Conservation (phyloP, 2,329 filamentous ascomycete genomes). For the Alternaria longipes region DNA sequence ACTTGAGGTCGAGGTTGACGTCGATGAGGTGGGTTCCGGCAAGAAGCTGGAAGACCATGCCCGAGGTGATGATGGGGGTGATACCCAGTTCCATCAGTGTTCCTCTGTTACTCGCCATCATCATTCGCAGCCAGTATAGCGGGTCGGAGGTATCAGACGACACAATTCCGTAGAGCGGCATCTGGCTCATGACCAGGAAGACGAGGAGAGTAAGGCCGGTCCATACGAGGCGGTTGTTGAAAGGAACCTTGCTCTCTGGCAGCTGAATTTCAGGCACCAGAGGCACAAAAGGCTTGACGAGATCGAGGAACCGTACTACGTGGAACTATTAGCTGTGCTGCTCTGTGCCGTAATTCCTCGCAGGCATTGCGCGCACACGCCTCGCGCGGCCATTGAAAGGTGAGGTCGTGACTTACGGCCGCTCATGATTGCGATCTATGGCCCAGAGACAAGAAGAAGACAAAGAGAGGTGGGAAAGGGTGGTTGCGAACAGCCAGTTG, state of each 20-base stretch:
- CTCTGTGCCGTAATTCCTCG: slow-evolving; percentile 10
- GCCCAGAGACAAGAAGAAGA: slow-evolving; percentile 46
- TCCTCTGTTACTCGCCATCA: slow-evolving; percentile 98
- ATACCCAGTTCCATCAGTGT: slow-evolving; percentile 95
- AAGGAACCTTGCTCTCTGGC: slow-evolving; percentile 97
- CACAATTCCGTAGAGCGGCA: slow-evolving; percentile 95
- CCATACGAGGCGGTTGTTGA: slow-evolving; percentile 80
- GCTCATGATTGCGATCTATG: slow-evolving; percentile 63
- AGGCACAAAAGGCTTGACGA: slow-evolving; percentile 99
- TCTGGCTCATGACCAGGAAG: slow-evolving; percentile 99
- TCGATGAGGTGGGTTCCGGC: slow-evolving; percentile 99
- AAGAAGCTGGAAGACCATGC: slow-evolving; percentile 99
- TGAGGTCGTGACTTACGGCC: slow-evolving; percentile 61
- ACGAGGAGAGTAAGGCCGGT: slow-evolving; percentile 81
- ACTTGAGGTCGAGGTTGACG: slow-evolving; percentile 99
- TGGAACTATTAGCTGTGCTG: slow-evolving; percentile 33
- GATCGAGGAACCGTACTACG: slow-evolving; percentile 96
- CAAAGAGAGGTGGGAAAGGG: slow-evolving; percentile 40
- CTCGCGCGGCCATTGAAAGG: slow-evolving; percentile 33
- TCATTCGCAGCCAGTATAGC: slow-evolving; percentile 99
- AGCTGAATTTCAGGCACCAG: slow-evolving; percentile 91
- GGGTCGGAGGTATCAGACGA: slow-evolving; percentile 96
- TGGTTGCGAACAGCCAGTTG: slow-evolving; percentile 37
- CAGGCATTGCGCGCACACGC: slow-evolving; percentile 17
- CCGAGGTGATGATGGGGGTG: slow-evolving; percentile 98